A percentile compares a stretch with the other conserved stretches of the same genome.
Conservation (phyloP, 805 yeast species). For the Yarrowia sp. region DNA sequence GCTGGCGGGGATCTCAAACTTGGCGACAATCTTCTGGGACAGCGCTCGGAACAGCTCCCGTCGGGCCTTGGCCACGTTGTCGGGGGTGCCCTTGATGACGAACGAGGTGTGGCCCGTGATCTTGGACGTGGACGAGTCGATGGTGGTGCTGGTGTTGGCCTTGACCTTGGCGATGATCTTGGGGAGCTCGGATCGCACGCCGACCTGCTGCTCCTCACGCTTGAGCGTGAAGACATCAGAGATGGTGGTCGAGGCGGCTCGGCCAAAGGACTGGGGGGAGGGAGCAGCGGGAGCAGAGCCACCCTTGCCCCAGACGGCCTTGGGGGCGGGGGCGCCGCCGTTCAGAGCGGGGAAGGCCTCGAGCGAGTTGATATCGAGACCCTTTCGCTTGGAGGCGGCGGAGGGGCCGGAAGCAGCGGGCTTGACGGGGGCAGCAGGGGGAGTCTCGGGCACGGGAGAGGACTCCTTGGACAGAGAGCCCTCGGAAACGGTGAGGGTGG, state of each 20-base stretch:
- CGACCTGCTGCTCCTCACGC: constrained; percentile 62
- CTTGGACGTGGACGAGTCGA: constrained; percentile 80
- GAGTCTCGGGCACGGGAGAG: constrained; percentile 14
- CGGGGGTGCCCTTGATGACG: constrained; percentile 71
- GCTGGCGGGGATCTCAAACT: constrained; percentile 69
- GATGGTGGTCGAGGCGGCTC: constrained; percentile 53
- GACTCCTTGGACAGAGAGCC: constrained; percentile 27
- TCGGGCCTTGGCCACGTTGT: constrained; percentile 65
- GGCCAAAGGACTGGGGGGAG: constrained; percentile 30
- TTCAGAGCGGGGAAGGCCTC: constrained; percentile 31
- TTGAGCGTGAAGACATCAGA: constrained; percentile 80
- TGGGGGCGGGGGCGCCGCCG: constrained; percentile 24
- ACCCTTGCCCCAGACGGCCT: constrained; percentile 30
- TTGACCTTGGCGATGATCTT: constrained; percentile 64
- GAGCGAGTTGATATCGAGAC: constrained; percentile 27
- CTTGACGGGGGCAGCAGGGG: constrained; percentile 11
- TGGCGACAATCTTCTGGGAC: constrained; percentile 65
- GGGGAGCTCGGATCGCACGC: constrained; percentile 61
- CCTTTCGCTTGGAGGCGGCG: constrained; percentile 28
- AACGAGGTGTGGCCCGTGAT: constrained; percentile 77
- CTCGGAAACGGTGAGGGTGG: constrained; percentile 18
- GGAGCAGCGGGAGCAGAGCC: constrained; percentile 27
- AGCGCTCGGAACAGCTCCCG: constrained; percentile 71
- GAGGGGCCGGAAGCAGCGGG: constrained; percentile 7
- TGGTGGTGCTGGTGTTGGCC: constrained; percentile 57